Evolutionary conservation across 106 monocot genomes (phyloP), one percentile per base, ranked within the genome.

Genomic region (Apostasia shenzhenica): DNA sequence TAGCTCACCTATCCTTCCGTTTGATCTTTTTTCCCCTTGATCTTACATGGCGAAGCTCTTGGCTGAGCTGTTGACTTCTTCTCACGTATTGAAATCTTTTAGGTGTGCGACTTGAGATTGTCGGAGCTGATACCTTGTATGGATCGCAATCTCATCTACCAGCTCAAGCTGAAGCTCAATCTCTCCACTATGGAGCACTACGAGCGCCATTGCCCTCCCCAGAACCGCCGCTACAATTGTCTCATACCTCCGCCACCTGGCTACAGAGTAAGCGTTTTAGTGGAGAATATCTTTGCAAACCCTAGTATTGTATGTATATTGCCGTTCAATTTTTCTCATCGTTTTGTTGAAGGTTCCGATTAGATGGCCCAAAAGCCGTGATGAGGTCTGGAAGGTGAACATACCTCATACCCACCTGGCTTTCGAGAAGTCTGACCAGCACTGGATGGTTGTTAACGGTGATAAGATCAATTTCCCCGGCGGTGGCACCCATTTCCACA

Each of bases 41-140:
- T 52, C 10, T 52, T 10, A 6, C 52, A 4, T 52, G 4, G 7
- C 10, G 52, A 52, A 52, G 6, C 42, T 41, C 11, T 43, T 41
- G 40, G 6, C 8, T 41, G 61, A 6, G 39, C 12, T 61, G 40
- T 8, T 37, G 2, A 10, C 52, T 46, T 38, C 8, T 52, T 8
- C 51, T 50, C 2, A 52, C 67, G 63, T 14, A 45, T 44, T 53
- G 48, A 10, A 69, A 61, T 70, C 46, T 45, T 54, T 61, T 72
- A 92, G 91, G 85, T 86, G 0, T 90, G 94, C 64, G 90, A 90
- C 51, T 41, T 65, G 80, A 72, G 76, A 41, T 59, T 82, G 41
- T 90, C 90, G 52, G 94, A 94, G 80, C 70, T 94, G 81, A 94
- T 94, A 14, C 94, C 94, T 0, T 94, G 94, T 75, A 60, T 87